Conservation (phyloP, 2,329 filamentous ascomycete species). For the Aspergillus tamarii region DNA sequence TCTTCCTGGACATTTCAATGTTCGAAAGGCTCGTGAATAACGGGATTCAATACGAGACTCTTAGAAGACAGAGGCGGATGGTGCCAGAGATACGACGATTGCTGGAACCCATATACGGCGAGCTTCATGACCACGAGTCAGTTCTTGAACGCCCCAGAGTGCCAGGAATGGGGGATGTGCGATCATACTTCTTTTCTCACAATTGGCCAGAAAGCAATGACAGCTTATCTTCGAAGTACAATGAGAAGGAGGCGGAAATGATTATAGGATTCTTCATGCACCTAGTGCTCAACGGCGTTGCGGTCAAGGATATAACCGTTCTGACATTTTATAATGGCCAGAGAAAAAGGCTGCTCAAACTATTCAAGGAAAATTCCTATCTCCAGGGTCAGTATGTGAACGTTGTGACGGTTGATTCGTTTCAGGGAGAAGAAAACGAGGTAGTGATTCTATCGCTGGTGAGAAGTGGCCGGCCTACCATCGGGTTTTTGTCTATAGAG, state of each 20-base stretch:
- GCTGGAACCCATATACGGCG: slow-evolving; percentile 63
- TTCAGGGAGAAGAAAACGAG: slow-evolving; percentile 90
- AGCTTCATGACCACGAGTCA: slow-evolving; percentile 60
- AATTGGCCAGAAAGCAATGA: slow-evolving; percentile 67
- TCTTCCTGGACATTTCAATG: slow-evolving; percentile 71
- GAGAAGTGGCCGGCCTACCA: slow-evolving; percentile 64
- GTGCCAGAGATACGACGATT: slow-evolving; percentile 67
- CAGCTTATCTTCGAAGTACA: slow-evolving; percentile 67
- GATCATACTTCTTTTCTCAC: slow-evolving; percentile 67
- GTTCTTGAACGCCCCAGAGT: slow-evolving; percentile 59
- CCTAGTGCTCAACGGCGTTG: slow-evolving; percentile 68
- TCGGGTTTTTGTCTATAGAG: slow-evolving; percentile 74
- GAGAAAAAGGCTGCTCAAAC: slow-evolving; percentile 63
- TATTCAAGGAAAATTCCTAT: slow-evolving; percentile 46
- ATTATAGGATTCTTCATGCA: slow-evolving; percentile 73
- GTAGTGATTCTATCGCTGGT: slow-evolving; percentile 80
- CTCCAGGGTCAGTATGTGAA: slow-evolving; percentile 55
- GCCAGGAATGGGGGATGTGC: slow-evolving; percentile 64
- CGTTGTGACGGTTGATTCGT: slow-evolving; percentile 82
- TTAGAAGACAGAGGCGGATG: slow-evolving; percentile 74
- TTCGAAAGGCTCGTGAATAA: slow-evolving; percentile 78
- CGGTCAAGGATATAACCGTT: slow-evolving; percentile 68
- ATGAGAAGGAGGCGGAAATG: slow-evolving; percentile 74
- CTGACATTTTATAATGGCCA: slow-evolving; percentile 90
- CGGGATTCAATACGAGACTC: slow-evolving; percentile 63